These are phyloP conservation scores for Fonsecaea erecta DNA, from an alignment of 2,329 filamentous ascomycete species.

Conservation along the genomic window DNA sequence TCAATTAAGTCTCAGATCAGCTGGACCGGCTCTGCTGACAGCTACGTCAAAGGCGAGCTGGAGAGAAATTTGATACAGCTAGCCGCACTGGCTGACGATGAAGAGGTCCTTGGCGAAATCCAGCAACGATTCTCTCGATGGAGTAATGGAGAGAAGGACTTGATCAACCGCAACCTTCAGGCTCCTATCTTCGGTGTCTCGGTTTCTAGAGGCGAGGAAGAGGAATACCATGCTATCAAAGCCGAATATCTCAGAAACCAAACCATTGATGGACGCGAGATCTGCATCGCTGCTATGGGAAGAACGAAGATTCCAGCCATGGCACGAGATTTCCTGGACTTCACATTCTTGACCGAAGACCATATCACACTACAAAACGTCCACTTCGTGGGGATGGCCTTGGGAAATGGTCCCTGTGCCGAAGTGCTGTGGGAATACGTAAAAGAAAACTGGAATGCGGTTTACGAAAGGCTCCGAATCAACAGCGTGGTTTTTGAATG, in stretches of 20 bases:
- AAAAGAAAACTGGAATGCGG: constrained; percentile 75
- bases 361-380: constrained; percentile 83
- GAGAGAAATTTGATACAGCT: constrained; percentile 78
- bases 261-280: constrained; percentile 88
- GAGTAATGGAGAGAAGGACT: constrained; percentile 67
- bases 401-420: constrained; percentile 72
- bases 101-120: constrained; percentile 72
- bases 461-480: constrained; percentile 71
- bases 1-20: constrained; percentile 3
- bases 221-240: constrained; percentile 76
- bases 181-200: constrained; percentile 78
- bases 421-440: constrained; percentile 79
- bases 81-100: constrained; percentile 76
- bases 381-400: constrained; percentile 75
- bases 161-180: constrained; percentile 81
- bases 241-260: constrained; percentile 82
- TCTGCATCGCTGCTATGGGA: constrained; percentile 76
- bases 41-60: constrained; percentile 48
- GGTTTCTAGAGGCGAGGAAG: constrained; percentile 71
- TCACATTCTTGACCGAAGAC: constrained; percentile 72
- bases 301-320: constrained; percentile 71
- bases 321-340: constrained; percentile 68
- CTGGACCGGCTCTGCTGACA: constrained; percentile 14
- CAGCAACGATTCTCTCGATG: constrained; percentile 78
- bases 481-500: constrained; percentile 91